Conservation (phyloP, 345 rosid species). For the Hibiscus trionum region DNA sequence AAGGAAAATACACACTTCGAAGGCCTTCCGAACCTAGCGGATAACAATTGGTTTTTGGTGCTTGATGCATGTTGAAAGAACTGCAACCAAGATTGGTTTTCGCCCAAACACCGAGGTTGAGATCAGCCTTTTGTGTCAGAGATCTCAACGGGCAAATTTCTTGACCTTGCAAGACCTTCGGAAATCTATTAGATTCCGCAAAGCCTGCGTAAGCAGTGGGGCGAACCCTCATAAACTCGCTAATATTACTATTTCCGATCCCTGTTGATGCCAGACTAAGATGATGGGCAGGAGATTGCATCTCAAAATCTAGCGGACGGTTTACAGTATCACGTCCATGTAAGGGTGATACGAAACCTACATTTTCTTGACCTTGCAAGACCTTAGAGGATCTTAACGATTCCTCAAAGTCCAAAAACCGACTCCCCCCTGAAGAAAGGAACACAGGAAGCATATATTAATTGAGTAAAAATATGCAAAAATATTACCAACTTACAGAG, state of each 20-base stretch:
- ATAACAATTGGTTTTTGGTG: slow-evolving; percentile 39
- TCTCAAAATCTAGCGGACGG: slow-evolving; percentile 52
- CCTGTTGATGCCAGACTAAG: slow-evolving; percentile 40
- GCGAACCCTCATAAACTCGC: slow-evolving; percentile 33
- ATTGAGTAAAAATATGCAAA: not conserved
- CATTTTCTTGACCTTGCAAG: slow-evolving; percentile 99
- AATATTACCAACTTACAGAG: not conserved
- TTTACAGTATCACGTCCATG: slow-evolving; percentile 51
- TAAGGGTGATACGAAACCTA: slow-evolving; percentile 59
- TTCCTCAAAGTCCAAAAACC: slow-evolving; percentile 79
- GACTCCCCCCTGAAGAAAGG: slow-evolving; percentile 40
- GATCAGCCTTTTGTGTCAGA: slow-evolving; percentile 42
- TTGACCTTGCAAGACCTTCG: slow-evolving; percentile 99
- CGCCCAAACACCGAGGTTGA: slow-evolving; percentile 48
- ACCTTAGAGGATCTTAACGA: slow-evolving; percentile 91
- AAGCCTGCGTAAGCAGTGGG: slow-evolving; percentile 43
- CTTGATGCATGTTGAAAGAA: slow-evolving; percentile 38
- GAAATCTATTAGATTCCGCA: slow-evolving; percentile 54
- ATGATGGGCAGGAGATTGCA: slow-evolving; percentile 47
- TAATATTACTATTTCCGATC: slow-evolving; percentile 29
- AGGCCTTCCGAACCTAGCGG: slow-evolving; percentile 47
- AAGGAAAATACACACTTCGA: slow-evolving; percentile 40
- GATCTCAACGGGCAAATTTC: slow-evolving; percentile 74
- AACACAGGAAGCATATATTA: not conserved
- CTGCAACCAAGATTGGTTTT: slow-evolving; percentile 35